Conservation (phyloP, 2,329 filamentous ascomycete genomes). For the Aspergillus neoniger region DNA sequence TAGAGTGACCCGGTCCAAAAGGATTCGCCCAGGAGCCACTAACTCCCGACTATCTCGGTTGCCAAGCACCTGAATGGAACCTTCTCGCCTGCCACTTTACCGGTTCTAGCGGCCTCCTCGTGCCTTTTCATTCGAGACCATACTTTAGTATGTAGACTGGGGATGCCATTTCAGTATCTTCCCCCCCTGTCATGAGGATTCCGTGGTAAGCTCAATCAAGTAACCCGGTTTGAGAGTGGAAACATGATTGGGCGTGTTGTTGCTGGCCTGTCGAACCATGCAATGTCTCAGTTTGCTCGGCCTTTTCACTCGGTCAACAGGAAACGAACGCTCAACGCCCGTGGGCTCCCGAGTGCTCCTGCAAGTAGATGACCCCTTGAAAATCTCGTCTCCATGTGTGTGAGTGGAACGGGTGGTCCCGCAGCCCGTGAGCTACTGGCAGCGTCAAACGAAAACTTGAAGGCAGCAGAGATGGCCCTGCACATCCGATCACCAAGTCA, state of each 20-base stretch:
- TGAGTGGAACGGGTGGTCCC: slow-evolving; percentile 9
- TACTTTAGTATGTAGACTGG: background rate
- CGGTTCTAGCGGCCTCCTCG: slow-evolving; percentile 12
- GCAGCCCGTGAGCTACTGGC: slow-evolving; percentile 7
- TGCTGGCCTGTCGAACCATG: background rate
- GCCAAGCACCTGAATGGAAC: slow-evolving; percentile 10
- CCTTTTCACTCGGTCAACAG: background rate
- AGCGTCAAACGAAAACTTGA: slow-evolving; percentile 1
- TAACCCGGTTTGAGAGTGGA: background rate
- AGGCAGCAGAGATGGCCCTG: background rate
- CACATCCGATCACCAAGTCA: slow-evolving; percentile 8
- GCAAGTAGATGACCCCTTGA: slow-evolving; percentile 3
- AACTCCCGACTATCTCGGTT: slow-evolving; percentile 12
- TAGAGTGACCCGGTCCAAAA: slow-evolving; percentile 8
- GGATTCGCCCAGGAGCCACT: slow-evolving; percentile 18
- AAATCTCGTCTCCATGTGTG: slow-evolving; percentile 7
- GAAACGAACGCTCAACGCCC: background rate
- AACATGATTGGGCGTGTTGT: background rate
- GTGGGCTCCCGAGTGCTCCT: background rate
- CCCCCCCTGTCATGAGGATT: background rate
- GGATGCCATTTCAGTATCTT: background rate
- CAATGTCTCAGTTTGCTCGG: background rate
- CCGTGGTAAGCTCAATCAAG: background rate
- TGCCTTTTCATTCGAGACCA: slow-evolving; percentile 13
- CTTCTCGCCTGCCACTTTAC: slow-evolving; percentile 9